Evolutionary conservation across 1,284 basidiomycete species (phyloP).

Genomic region (Ustilago trichophora): DNA sequence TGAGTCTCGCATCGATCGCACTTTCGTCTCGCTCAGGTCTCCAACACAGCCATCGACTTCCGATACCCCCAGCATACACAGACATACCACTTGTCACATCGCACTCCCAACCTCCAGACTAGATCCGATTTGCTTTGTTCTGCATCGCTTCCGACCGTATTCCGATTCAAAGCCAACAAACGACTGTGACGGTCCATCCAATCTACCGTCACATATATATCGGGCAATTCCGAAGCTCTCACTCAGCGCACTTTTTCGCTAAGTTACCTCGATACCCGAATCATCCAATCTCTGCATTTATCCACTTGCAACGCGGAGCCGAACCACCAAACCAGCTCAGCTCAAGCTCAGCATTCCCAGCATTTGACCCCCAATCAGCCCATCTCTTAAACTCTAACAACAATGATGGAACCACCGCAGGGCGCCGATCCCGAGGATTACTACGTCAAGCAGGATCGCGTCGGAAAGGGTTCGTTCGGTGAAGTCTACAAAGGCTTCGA

Average conservation of each 20-base stretch:
- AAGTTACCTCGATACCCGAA: not conserved
- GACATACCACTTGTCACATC: not conserved
- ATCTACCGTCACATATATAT: no score
- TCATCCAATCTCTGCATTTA: conserved; percentile 2
- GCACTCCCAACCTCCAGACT: no score
- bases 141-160: no score
- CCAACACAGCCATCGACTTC: not conserved
- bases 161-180: no score
- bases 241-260: not conserved
- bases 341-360: no score
- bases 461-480: conserved; percentile 69
- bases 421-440: conserved; percentile 59
- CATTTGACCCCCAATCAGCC: no score
- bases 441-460: conserved; percentile 94
- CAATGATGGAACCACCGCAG: conserved; percentile 48
- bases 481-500: conserved; percentile 64
- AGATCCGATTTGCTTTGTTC: no score
- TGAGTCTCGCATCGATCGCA: no score
- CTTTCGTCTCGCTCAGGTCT: not conserved
- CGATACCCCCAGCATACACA: conserved; percentile 3
- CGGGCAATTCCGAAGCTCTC: not conserved
- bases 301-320: not conserved
- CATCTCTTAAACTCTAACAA: not conserved
- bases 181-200: no score
- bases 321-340: conserved; percentile 1